Conservation (phyloP, 495 filamentous ascomycete genomes). For the Podospora appendiculata region DNA sequence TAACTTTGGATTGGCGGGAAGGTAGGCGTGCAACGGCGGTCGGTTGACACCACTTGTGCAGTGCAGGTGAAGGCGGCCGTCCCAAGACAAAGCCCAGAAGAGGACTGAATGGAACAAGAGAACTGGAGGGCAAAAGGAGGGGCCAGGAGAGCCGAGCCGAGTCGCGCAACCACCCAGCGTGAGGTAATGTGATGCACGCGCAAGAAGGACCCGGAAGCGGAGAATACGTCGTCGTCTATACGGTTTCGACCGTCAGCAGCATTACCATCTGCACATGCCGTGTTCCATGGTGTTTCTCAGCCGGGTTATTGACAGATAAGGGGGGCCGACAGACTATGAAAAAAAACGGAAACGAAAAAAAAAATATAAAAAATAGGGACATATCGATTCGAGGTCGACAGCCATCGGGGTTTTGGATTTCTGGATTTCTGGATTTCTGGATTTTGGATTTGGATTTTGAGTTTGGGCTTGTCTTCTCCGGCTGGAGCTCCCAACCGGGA, state of each 20-base stretch:
- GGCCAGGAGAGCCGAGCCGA: background rate
- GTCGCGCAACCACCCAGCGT: background rate
- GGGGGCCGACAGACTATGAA: too few relatives aligned
- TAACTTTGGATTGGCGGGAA: conserved; percentile 3
- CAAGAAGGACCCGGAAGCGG: conserved; percentile 1
- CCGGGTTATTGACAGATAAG: too few relatives aligned
- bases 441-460: too few relatives aligned
- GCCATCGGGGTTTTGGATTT: too few relatives aligned
- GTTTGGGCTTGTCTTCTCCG: too few relatives aligned
- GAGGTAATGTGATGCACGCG: background rate
- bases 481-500: too few relatives aligned
- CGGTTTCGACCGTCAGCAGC: conserved; percentile 1
- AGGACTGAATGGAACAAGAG: background rate
- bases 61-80: too few relatives aligned
- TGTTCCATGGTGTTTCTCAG: background rate
- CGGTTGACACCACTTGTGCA: conserved; percentile 1
- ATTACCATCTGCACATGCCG: background rate
- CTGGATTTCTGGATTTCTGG: too few relatives aligned
- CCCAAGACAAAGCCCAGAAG: too few relatives aligned
- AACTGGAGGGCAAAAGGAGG: background rate
- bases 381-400: too few relatives aligned
- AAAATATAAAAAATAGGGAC: too few relatives aligned
- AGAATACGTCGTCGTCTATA: background rate
- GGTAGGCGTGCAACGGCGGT: background rate
- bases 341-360: too few relatives aligned